Base-by-base conservation (phyloP, 2,329 filamentous ascomycete genomes). In the Pyrenophora graminea region DNA sequence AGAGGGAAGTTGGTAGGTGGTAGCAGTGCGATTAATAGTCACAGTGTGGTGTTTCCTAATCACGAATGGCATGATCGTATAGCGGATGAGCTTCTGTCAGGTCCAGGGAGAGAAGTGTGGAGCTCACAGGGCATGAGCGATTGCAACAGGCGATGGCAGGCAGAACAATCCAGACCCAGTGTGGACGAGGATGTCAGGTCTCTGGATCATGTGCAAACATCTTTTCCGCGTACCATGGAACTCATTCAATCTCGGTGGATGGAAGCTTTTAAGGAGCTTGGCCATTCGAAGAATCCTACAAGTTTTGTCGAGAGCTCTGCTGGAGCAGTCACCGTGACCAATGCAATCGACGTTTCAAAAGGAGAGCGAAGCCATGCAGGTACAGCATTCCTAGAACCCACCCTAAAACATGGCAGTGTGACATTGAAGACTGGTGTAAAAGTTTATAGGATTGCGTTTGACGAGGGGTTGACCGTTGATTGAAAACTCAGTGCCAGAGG, bases 361-460 rank as follows among this genome's bases (percentile, higher is more conserved):
- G 59, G 52, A 10, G 61, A 63, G 41, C 44, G 59, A 37, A 63
- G 61, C 18, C 59, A 63, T 47, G 61, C 55, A 39, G 61, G 48
- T 12, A 55, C 48, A 15, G 56, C 59, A 18, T 63, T 56, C 40
- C 17, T 63, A 34, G 56, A 62, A 15, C 49, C 59, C 38, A 53
- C 59, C 12, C 40, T 66, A 30, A 41, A 51, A 46, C 39, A 56
- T 39, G 57, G 51, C 19, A 63, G 60, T 33, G 49, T 60, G 21
- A 49, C 39, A 15, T 52, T 60, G 13, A 50, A 13, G 27, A 57
- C 58, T 7, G 56, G 53, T 23, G 49, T 51, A 12, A 57, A 58
- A 19, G 59, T 58, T 12, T 43, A 55, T 13, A 58, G 40, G 44
- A 54, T 62, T 36, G 45, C 31, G 15, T 63, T 58, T 18, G 51